Base-by-base conservation (phyloP, 2,329 filamentous ascomycete species). In the Dothidotthia symphoricarpi region DNA sequence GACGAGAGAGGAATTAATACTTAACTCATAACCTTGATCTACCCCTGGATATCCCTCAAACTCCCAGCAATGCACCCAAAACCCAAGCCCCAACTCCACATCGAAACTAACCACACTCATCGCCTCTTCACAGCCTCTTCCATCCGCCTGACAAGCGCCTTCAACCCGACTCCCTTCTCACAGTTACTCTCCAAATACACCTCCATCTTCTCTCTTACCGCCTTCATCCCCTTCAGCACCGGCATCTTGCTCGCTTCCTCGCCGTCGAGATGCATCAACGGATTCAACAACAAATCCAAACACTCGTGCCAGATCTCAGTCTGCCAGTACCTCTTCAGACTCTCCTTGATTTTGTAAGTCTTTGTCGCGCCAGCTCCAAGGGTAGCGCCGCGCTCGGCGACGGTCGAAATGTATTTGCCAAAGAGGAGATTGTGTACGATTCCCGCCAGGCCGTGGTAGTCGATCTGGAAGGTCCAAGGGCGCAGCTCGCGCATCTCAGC, bases 401-500 rank as follows among this genome's bases (percentile, higher is more conserved):
- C 64, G 1, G 88, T 94, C 62, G 95, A 88, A 56, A 98, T 93
- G 69, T 97, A 97, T 60, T 87, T 89, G 8, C 93, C 91, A 62
- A 96, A 98, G 3, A 98, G 78, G 54, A 98, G 78, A 28, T 82
- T 85, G 68, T 98, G 89, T 4, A 97, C 75, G 16, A 88, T 86
- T 4, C 88, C 89, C 0, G 93, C 93, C 0, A 96, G 76, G 10
- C 93, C 93, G 66, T 95, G 88, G 57, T 97, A 94, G 71, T 98
- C 93, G 51, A 96, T 88, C 66, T 98, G 93, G 73, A 89, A 96
- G 1, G 91, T 97, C 93, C 93, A 98, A 0, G 90, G 89, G 1
- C 91, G 79, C 39, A 88, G 80, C 69, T 98, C 91, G 31, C 90
- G 85, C 80, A 97, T 95, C 74, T 98, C 93, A 13, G 87, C 85